Percentiles rank a stretch among this genome's conserved stretches.
These are phyloP conservation scores for Cyberlindnera misumaiensis DNA, from an alignment of 805 yeast genomes.

Conservation along the genomic window DNA sequence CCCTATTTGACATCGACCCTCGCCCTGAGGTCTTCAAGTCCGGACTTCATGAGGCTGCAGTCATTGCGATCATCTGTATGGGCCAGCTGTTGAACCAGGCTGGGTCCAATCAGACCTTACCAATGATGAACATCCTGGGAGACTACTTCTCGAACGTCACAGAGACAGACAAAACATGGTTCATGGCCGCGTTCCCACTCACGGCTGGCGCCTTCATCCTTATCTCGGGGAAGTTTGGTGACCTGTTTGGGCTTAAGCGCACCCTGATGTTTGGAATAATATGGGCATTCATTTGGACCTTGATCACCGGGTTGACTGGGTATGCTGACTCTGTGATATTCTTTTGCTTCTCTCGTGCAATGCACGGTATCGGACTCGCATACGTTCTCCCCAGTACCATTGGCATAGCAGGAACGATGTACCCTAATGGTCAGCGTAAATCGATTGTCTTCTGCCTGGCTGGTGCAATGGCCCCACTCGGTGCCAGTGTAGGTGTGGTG, in stretches of 20 bases:
- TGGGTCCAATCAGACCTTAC: conserved; percentile 31
- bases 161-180: conserved; percentile 43
- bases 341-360: conserved; percentile 46
- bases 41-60: conserved; percentile 20
- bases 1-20: conserved; percentile 6
- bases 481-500: conserved; percentile 47
- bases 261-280: conserved; percentile 49
- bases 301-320: conserved; percentile 51
- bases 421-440: conserved; percentile 40
- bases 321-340: conserved; percentile 43
- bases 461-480: conserved; percentile 57
- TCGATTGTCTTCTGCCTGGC: conserved; percentile 46
- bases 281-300: conserved; percentile 50
- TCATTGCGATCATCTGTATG: conserved; percentile 25
- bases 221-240: conserved; percentile 66
- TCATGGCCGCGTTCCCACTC: conserved; percentile 63
- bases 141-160: conserved; percentile 26
- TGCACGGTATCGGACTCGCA: conserved; percentile 60
- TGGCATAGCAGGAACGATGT: conserved; percentile 45
- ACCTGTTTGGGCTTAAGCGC: conserved; percentile 55
- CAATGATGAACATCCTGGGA: conserved; percentile 30
- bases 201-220: conserved; percentile 70
- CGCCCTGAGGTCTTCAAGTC: conserved; percentile 11
- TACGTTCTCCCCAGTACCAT: conserved; percentile 51
- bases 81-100: conserved; percentile 37